These are phyloP conservation scores for Diaporthe humulicola DNA, from an alignment of 2,329 filamentous ascomycete species.

Conservation along the genomic window DNA sequence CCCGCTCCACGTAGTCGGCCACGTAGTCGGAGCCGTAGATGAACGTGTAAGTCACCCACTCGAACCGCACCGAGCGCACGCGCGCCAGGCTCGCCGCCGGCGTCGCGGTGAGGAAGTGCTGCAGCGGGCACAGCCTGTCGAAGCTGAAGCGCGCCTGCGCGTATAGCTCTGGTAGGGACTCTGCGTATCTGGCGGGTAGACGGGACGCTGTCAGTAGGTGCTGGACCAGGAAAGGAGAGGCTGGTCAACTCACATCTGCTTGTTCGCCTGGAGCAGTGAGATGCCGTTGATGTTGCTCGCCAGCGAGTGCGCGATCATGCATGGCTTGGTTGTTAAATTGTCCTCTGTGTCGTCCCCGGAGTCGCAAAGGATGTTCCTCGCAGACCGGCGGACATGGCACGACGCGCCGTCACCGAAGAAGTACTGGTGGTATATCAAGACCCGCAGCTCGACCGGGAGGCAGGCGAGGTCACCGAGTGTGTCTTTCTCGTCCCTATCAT, in stretches of 20 bases:
- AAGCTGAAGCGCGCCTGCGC: conserved; percentile 18
- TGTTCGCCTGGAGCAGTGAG: conserved; percentile 17
- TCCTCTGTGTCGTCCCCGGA: not conserved
- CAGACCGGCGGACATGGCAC: not conserved
- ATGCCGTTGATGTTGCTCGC: conserved; percentile 16
- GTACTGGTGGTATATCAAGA: conserved; percentile 3
- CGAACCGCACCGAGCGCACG: conserved; percentile 13
- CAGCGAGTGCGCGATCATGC: conserved; percentile 1
- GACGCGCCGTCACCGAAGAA: not conserved
- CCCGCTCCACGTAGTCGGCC: conserved; percentile 9
- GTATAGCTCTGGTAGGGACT: conserved; percentile 4
- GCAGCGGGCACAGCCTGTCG: conserved; percentile 25
- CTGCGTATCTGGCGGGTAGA: not conserved
- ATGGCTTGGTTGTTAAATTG: conserved; percentile 1
- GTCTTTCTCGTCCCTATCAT: not conserved
- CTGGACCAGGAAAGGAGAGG: not conserved
- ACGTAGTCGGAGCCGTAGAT: conserved; percentile 28
- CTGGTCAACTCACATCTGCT: not conserved
- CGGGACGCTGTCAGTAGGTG: not conserved
- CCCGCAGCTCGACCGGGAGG: conserved; percentile 14
- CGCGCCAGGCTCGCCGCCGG: not conserved
- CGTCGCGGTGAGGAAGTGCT: conserved; percentile 14
- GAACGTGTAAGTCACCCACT: conserved; percentile 27
- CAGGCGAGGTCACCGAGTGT: conserved; percentile 9
- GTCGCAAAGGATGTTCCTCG: not conserved